Conservation (phyloP, 2,329 filamentous ascomycete genomes). For the Trichoderma arundinaceum region DNA sequence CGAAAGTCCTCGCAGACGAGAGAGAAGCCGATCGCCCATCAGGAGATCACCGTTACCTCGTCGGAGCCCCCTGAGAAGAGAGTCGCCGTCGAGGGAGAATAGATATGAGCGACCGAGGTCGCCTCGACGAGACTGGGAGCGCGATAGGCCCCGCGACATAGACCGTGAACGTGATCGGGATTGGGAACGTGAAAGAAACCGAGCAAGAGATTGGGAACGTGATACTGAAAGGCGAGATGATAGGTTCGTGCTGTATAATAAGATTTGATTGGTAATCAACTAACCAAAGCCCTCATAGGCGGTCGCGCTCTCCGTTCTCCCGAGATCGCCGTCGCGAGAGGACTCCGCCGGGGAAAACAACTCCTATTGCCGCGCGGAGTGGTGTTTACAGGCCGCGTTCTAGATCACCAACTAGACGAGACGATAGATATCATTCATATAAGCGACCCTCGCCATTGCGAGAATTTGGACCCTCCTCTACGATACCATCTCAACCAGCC, state of each 20-base stretch:
- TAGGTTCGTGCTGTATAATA: conserved; percentile 40
- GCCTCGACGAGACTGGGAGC: conserved; percentile 47
- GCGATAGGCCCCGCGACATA: conserved; percentile 43
- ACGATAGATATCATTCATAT: conserved; percentile 50
- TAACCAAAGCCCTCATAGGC: conserved; percentile 48
- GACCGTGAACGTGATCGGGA: conserved; percentile 44
- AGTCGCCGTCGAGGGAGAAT: conserved; percentile 45
- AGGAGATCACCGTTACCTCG: conserved; percentile 48
- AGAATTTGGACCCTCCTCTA: conserved; percentile 57
- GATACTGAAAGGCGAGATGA: conserved; percentile 52
- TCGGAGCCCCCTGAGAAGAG: conserved; percentile 47
- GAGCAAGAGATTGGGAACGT: conserved; percentile 41
- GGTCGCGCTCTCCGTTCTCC: conserved; percentile 61
- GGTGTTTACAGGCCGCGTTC: conserved; percentile 60
- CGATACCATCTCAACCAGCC: conserved; percentile 56
- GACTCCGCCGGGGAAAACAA: conserved; percentile 41
- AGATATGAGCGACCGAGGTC: conserved; percentile 49
- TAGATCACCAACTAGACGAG: conserved; percentile 57
- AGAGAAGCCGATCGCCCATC: conserved; percentile 46
- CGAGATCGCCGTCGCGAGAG: conserved; percentile 53
- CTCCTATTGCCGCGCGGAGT: conserved; percentile 43
- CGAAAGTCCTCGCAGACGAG: conserved; percentile 47
- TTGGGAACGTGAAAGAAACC: conserved; percentile 39
- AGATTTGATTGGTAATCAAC: conserved; percentile 31
- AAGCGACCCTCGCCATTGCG: conserved; percentile 56